Evolutionary conservation across 495 filamentous ascomycete genomes (phyloP), one percentile per base, ranked within the genome.

Genomic region (Parathielavia hyrcaniae): DNA sequence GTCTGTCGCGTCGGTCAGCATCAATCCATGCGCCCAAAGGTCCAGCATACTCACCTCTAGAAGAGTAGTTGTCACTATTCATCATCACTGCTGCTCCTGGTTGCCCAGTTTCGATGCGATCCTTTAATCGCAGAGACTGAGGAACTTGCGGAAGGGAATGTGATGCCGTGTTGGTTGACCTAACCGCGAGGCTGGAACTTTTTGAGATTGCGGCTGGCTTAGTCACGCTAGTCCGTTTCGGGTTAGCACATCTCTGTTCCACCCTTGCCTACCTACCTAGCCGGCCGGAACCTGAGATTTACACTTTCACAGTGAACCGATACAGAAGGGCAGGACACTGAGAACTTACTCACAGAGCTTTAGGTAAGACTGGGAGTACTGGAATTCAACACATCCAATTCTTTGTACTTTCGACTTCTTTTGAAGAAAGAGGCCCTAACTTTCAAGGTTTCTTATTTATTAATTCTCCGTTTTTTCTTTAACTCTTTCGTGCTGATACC

Each of bases 1-100:
- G 66, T 86, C 87, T 70, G 56, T 59, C 57, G 61, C 50, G 48
- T 59, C 47, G 52, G 69, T 73, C 72, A 64, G 57, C 35, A 58
- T 59, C 56, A 58, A 65, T 60, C 57, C 43, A 40, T 53, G 26
- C 41, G 53, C 51, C 53, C 32, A 58, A 34, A 56, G 2, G 35
- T 1, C 6, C 20, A 36, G 50, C 55, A 52, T 59, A 65, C 77
- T 72, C 76, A 86, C 86, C 87, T 84, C 88, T 84, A 70, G 87
- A 83, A 59, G 87, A 85, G 73, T 92, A 92, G 65, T 77, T 85
- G 69, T 93, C 89, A 67, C 87, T 87, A 86, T 92, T 93, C 90
- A 95, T 95, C 59, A 57, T 85, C 74, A 69, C 66, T 51, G 50
- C 48, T 46, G 41, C 23, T 61, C 34, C 19, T 34, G 45, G 35